Evolutionary conservation across 495 filamentous ascomycete species (phyloP), one percentile per base, ranked within the genome.

Genomic region (Aspergillus wentii): DNA sequence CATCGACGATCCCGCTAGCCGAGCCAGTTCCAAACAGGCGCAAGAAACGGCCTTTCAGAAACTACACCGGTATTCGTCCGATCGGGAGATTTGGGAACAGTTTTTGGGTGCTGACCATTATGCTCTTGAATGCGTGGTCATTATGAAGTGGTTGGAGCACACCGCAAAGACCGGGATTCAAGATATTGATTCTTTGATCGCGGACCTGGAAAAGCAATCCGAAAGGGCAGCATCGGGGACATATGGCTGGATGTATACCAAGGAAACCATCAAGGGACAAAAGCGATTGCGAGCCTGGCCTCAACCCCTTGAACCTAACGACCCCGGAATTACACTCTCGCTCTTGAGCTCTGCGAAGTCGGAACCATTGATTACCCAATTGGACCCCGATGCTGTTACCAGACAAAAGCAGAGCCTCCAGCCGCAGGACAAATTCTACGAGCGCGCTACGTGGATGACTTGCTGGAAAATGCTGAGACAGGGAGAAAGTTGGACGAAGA

Each of bases 231-330:
- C 78, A 51, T 46, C 85, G 2, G 84, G 90, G 65, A 77, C 85
- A 8, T 79, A 86, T 53, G 89, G 91, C 17, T 95, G 90, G 90
- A 72, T 96, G 17, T 85, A 94, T 54, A 95, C 94, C 1, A 86
- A 87, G 44, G 81, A 84, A 50, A 80, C 82, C 13, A 85, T 98
- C 57, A 98, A 98, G 66, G 75, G 81, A 23, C 80, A 87, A 57
- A 98, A 97, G 63, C 82, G 85, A 33, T 51, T 92, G 35, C 66
- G 78, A 25, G 58, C 74, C 59, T 69, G 76, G 74, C 76, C 80
- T 26, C 79, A 79, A 34, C 69, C 73, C 20, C 65, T 83, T 34
- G 82, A 83, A 35, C 80, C 76, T 5, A 68, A 73, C 40, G 62
- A 69, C 28, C 64, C 75, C 25, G 71, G 68, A 30, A 69, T 81